Percentiles rank a stretch among this genome's conserved stretches.
Evolutionary conservation across 352 stramenopile species (phyloP).

Genomic region (Plasmopara muralis): DNA sequence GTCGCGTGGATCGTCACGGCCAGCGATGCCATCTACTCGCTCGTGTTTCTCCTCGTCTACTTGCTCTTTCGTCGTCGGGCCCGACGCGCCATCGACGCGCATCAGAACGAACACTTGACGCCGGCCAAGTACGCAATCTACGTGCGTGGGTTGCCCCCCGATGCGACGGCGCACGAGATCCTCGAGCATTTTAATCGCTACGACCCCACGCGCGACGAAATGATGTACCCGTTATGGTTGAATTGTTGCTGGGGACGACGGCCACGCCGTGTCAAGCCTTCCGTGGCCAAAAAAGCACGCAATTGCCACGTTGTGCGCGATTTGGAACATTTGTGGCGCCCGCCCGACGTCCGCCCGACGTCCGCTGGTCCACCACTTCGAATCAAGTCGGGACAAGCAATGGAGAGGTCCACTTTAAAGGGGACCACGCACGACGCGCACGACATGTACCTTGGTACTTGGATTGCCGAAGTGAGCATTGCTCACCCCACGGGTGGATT

Average conservation of each 20-base stretch:
- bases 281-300: constrained; percentile 28
- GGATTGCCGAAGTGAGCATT: constrained; percentile 83
- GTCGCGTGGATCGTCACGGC: constrained; percentile 73
- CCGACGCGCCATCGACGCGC: constrained; percentile 43
- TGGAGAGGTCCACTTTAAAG: neutral
- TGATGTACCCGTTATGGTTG: constrained; percentile 54
- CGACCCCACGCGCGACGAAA: constrained; percentile 61
- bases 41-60: constrained; percentile 63
- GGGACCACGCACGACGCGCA: constrained; percentile 11
- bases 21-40: constrained; percentile 53
- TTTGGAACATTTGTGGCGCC: constrained; percentile 51
- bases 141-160: constrained; percentile 55
- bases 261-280: constrained; percentile 40
- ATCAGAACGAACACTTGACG: constrained; percentile 73
- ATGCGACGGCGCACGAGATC: constrained; percentile 62
- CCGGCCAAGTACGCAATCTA: constrained; percentile 78
- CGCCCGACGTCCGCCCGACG: neutral
- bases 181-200: constrained; percentile 78
- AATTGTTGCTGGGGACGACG: constrained; percentile 54
- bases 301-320: constrained; percentile 55
- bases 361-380: too few relatives aligned
- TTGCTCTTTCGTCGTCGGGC: constrained; percentile 43
- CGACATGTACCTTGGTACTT: constrained; percentile 68
- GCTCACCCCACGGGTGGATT: constrained; percentile 67
- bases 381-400: neutral